Evolutionary conservation across 495 filamentous ascomycete genomes (phyloP).

Genomic region (Xylaria grammica): DNA sequence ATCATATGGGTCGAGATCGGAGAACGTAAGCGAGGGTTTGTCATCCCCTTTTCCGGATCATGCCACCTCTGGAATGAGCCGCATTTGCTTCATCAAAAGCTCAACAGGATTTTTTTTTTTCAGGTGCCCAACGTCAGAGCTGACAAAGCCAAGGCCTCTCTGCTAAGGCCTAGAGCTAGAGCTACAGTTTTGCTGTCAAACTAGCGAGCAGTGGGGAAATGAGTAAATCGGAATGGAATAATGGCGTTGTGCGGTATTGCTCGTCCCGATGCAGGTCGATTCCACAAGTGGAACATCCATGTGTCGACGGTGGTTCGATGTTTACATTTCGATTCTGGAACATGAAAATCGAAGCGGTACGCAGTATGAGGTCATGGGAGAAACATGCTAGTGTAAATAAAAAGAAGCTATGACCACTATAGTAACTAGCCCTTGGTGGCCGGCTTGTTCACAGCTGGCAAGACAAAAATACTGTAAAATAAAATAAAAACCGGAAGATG

Average conservation of each 20-base stretch:
- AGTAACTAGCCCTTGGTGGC: not conserved
- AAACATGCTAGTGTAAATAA: not conserved
- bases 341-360: slow-evolving; percentile 7
- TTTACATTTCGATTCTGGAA: slow-evolving; percentile 1
- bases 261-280: not conserved
- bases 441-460: slow-evolving; percentile 2
- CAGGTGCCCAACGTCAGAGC: not conserved
- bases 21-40: not conserved
- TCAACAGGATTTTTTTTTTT: not conserved
- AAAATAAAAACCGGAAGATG: no score
- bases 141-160: not conserved
- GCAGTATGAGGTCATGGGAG: slow-evolving; percentile 15
- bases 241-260: slow-evolving; percentile 9
- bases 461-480: no score
- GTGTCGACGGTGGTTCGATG: slow-evolving; percentile 22
- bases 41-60: slow-evolving; percentile 21
- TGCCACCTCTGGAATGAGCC: slow-evolving; percentile 10
- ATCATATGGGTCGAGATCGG: slow-evolving; percentile 33
- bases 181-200: no score
- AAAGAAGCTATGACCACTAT: slow-evolving; percentile 18
- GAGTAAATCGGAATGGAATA: not conserved
- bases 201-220: not conserved
- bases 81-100: slow-evolving; percentile 2
- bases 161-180: no score
- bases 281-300: slow-evolving; percentile 21